Evolutionary conservation across 352 stramenopile genomes (phyloP).

Genomic region (Stramenopiles sp.): DNA sequence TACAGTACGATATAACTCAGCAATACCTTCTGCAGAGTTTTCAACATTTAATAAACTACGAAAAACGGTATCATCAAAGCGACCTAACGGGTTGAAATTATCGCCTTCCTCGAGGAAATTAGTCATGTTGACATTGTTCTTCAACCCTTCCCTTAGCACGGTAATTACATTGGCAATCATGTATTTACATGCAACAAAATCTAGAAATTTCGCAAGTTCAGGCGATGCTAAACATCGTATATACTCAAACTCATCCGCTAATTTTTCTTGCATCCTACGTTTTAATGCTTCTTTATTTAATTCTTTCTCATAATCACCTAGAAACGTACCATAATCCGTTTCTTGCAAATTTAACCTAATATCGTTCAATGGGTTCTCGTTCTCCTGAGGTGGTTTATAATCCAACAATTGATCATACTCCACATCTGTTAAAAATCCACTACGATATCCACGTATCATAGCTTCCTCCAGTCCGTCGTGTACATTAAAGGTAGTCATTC

Average conservation of each 20-base stretch:
- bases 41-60: constrained; percentile 95
- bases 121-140: constrained; percentile 73
- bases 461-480: constrained; percentile 90
- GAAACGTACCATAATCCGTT: constrained; percentile 89
- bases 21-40: constrained; percentile 84
- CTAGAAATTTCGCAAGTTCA: constrained; percentile 83
- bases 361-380: constrained; percentile 39
- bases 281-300: constrained; percentile 16
- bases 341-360: constrained; percentile 88
- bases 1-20: constrained; percentile 96
- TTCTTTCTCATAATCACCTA: constrained; percentile 31
- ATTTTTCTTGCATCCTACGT: constrained; percentile 35
- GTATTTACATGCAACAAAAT: constrained; percentile 98
- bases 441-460: constrained; percentile 82
- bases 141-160: constrained; percentile 90
- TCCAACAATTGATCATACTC: constrained; percentile 60
- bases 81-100: constrained; percentile 72
- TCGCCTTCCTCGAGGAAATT: constrained; percentile 77
- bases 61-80: constrained; percentile 98
- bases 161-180: constrained; percentile 99
- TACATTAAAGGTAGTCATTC: constrained; percentile 74
- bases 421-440: constrained; percentile 48
- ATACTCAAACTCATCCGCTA: constrained; percentile 86
- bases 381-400: constrained; percentile 60
- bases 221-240: constrained; percentile 82